phyloP scores from a whole-genome alignment of 1,284 basidiomycete species.

The Pseudozyma sp. region DNA sequence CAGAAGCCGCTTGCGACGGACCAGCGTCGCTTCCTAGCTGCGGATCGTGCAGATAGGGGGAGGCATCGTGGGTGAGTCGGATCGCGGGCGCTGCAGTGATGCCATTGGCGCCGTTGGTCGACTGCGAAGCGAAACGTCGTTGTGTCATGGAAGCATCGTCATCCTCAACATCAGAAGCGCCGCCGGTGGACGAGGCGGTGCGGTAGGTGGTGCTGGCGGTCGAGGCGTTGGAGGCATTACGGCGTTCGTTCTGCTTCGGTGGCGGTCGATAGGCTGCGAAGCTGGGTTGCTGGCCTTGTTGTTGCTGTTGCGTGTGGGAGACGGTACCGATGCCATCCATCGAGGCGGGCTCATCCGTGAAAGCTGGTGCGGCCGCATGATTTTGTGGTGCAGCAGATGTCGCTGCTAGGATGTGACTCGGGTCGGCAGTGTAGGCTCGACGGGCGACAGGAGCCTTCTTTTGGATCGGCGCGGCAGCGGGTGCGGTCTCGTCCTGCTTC shows the following conservation, averaged over 20 bases:
- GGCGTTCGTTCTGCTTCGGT: slow-evolving; percentile 21
- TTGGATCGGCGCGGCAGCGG: slow-evolving; percentile 13
- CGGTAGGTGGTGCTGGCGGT: slow-evolving; percentile 46
- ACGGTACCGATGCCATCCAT: slow-evolving; percentile 1
- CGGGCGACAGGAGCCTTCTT: slow-evolving; percentile 41
- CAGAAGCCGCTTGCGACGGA: neutral
- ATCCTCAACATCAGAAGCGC: slow-evolving; percentile 23
- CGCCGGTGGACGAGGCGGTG: slow-evolving; percentile 42
- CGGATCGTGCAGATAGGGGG: slow-evolving; percentile 35
- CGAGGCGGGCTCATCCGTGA: slow-evolving; percentile 25
- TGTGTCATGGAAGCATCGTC: slow-evolving; percentile 23
- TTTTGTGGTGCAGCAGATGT: neutral
- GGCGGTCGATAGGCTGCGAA: slow-evolving; percentile 5
- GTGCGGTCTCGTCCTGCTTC: neutral
- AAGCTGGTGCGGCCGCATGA: neutral
- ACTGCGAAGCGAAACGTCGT: slow-evolving; percentile 22
- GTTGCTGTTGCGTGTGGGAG: slow-evolving; percentile 15
- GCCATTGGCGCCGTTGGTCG: slow-evolving; percentile 14
- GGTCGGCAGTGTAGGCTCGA: slow-evolving; percentile 39
- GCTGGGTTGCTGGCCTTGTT: neutral
- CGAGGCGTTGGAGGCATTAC: slow-evolving; percentile 42
- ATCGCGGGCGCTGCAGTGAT: slow-evolving; percentile 32
- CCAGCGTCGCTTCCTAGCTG: slow-evolving; percentile 16
- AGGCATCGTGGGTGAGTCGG: slow-evolving; percentile 43
- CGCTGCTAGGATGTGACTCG: slow-evolving; percentile 12